These are phyloP conservation scores for Talaromyces sp. DNA, from an alignment of 2,329 filamentous ascomycete species.

Conservation along the genomic window DNA sequence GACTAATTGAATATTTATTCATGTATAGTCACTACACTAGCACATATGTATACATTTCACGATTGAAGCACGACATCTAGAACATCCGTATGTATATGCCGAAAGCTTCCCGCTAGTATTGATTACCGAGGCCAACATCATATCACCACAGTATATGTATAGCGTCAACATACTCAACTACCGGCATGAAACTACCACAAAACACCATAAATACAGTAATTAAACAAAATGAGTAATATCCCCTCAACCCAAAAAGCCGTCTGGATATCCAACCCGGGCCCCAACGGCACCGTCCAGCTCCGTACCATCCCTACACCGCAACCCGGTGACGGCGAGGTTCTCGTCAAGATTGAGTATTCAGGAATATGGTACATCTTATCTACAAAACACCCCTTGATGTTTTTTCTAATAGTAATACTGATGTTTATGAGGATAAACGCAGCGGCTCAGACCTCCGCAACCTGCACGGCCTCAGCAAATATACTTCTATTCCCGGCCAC, in stretches of 20 bases:
- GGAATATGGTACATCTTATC: neutral
- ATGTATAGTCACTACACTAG: no score
- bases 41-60: neutral
- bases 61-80: neutral
- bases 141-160: neutral
- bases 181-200: no score
- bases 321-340: neutral
- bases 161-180: neutral
- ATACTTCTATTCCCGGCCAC: neutral
- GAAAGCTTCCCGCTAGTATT: neutral
- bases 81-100: neutral
- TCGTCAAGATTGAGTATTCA: neutral
- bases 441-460: neutral
- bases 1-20: neutral
- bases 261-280: neutral
- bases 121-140: neutral
- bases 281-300: neutral
- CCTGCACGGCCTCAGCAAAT: neutral
- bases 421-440: neutral
- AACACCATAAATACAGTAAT: neutral
- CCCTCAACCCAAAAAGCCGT: neutral
- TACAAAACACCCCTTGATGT: no score
- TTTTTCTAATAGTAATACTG: no score
- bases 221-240: constrained; percentile 20
- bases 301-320: neutral